These are phyloP conservation scores for Melampsora abietis-canadensis DNA, from an alignment of 1,284 basidiomycete species.

Conservation along the genomic window DNA sequence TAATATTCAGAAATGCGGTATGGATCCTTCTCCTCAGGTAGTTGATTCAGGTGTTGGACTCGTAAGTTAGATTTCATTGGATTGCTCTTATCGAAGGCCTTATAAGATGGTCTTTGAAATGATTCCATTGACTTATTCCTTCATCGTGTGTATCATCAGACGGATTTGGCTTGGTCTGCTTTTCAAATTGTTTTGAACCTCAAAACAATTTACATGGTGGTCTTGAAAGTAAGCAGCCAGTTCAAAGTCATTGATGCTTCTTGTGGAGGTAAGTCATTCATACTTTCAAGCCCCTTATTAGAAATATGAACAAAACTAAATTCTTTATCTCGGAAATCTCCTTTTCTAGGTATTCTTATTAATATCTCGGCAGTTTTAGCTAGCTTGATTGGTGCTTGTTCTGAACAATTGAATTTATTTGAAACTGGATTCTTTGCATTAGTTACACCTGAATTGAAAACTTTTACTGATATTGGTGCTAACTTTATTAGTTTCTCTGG, in stretches of 20 bases:
- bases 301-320: background rate
- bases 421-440: constrained; percentile 33
- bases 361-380: constrained; percentile 14
- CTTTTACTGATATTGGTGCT: background rate
- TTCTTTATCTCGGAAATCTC: background rate
- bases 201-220: background rate
- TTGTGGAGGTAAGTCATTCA: background rate
- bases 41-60: background rate
- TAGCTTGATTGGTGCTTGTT: constrained; percentile 27
- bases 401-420: constrained; percentile 34
- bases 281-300: no score
- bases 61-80: background rate
- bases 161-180: background rate
- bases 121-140: background rate
- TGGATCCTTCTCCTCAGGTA: background rate
- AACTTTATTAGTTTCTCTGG: background rate
- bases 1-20: background rate
- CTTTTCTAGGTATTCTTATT: background rate
- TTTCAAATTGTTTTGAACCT: constrained; percentile 11
- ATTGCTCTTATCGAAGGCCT: no score
- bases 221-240: background rate
- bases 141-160: background rate
- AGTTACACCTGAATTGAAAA: constrained; percentile 18
- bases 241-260: background rate
- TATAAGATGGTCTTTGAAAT: background rate